Conservation (phyloP, 1,284 basidiomycete species). For the Cutaneotrichosporon spelunceum region DNA sequence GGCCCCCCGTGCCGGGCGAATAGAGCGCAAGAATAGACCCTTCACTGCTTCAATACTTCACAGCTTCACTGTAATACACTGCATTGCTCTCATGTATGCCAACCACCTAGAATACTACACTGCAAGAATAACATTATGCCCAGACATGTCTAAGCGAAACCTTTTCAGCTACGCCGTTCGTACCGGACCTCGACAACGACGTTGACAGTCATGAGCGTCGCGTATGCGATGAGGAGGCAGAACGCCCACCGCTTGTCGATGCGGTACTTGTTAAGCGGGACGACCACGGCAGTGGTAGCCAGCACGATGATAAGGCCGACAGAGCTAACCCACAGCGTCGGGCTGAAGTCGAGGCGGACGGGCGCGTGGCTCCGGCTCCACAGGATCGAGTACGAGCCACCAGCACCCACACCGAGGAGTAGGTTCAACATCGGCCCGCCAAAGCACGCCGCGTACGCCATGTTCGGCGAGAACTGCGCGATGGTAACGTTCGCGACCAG, state of each 20-base stretch:
- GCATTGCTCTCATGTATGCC: conserved; percentile 3
- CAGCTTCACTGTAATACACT: background rate
- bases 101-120: background rate
- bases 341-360: conserved; percentile 72
- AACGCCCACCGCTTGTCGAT: conserved; percentile 76
- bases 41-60: background rate
- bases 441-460: conserved; percentile 55
- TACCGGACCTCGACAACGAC: conserved; percentile 65
- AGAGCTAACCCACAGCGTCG: conserved; percentile 77
- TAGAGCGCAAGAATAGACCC: background rate
- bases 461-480: conserved; percentile 58
- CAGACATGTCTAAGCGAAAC: background rate
- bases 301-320: conserved; percentile 73
- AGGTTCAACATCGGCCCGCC: conserved; percentile 79
- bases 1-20: conserved; percentile 32
- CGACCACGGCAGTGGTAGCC: conserved; percentile 71
- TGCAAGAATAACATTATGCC: background rate
- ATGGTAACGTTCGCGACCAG: conserved; percentile 95
- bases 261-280: conserved; percentile 78
- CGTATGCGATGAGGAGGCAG: conserved; percentile 71
- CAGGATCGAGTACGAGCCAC: conserved; percentile 48
- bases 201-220: conserved; percentile 67
- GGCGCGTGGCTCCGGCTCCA: conserved; percentile 58
- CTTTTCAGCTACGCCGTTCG: conserved; percentile 19
- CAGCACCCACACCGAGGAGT: conserved; percentile 60